phyloP scores from a whole-genome alignment of 148 eudicot species.

The Spergularia marina region DNA sequence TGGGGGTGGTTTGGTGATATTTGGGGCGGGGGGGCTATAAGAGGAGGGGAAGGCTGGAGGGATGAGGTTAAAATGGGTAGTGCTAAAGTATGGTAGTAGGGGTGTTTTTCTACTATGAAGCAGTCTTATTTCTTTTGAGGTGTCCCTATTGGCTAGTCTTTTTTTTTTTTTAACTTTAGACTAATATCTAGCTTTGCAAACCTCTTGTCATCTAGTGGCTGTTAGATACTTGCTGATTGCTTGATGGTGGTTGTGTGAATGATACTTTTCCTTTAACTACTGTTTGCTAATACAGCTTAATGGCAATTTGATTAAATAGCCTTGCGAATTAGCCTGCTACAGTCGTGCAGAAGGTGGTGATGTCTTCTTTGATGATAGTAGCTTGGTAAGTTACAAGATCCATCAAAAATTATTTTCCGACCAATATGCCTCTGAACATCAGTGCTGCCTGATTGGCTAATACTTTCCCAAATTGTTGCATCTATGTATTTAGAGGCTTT shows the following conservation, averaged over 20 bases:
- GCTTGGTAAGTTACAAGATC: conserved; percentile 61
- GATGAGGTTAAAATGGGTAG: too few species aligned
- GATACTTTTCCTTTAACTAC: conserved; percentile 28
- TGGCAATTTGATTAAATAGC: conserved; percentile 59
- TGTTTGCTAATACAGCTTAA: conserved; percentile 39
- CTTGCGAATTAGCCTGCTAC: conserved; percentile 89
- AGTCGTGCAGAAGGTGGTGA: conserved; percentile 95
- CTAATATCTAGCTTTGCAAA: background rate
- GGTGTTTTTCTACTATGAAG: too few species aligned
- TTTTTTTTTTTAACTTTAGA: background rate
- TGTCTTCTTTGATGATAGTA: conserved; percentile 87
- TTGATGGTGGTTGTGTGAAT: conserved; percentile 24
- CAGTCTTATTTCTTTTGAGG: too few species aligned
- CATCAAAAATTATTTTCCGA: conserved; percentile 8
- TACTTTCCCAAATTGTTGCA: conserved; percentile 8
- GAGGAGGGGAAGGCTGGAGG: too few species aligned
- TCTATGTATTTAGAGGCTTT: conserved; percentile 69
- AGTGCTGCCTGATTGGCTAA: conserved; percentile 8
- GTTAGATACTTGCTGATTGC: background rate
- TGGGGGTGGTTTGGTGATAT: too few species aligned
- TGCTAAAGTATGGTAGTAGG: too few species aligned
- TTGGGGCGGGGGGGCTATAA: too few species aligned
- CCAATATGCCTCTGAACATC: background rate
- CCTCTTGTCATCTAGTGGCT: background rate
- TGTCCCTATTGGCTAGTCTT: too few species aligned